A percentile compares a stretch with the other conserved stretches of the same genome.
Evolutionary conservation across 2,329 filamentous ascomycete species (phyloP).

Genomic region (Apiospora marii): DNA sequence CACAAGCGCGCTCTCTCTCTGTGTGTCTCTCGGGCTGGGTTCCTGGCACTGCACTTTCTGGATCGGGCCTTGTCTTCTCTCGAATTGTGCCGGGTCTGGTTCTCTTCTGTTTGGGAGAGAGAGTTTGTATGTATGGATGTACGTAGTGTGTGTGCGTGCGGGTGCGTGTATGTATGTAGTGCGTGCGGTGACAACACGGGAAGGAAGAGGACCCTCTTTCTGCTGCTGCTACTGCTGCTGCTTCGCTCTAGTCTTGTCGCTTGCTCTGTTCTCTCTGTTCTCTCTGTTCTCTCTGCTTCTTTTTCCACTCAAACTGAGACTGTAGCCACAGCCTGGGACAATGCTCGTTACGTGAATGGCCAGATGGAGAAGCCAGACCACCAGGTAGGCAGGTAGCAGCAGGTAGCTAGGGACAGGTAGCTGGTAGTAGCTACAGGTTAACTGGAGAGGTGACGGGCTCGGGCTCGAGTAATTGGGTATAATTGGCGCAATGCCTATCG

Average conservation of each 20-base stretch:
- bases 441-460: conserved; percentile 17
- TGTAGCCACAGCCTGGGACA: conserved; percentile 19
- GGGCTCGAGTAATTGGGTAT: conserved; percentile 10
- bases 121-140: background rate
- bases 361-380: background rate
- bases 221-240: background rate
- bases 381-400: conserved; percentile 7
- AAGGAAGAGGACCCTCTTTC: background rate
- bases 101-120: background rate
- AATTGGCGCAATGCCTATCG: conserved; percentile 19
- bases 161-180: background rate
- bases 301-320: conserved; percentile 18
- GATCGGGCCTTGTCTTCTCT: background rate
- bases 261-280: background rate
- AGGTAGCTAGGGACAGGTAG: conserved; percentile 3
- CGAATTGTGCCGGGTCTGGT: background rate
- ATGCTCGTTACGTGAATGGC: conserved; percentile 12
- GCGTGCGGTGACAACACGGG: conserved; percentile 6
- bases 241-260: background rate
- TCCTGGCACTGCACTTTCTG: background rate
- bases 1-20: background rate
- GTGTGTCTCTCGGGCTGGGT: background rate
- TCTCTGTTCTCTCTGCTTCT: background rate
- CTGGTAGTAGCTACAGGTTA: conserved; percentile 14
- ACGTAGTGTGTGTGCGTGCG: background rate